phyloP scores from a whole-genome alignment of 2,329 filamentous ascomycete species.

The Allantophomopsis lycopodina region DNA sequence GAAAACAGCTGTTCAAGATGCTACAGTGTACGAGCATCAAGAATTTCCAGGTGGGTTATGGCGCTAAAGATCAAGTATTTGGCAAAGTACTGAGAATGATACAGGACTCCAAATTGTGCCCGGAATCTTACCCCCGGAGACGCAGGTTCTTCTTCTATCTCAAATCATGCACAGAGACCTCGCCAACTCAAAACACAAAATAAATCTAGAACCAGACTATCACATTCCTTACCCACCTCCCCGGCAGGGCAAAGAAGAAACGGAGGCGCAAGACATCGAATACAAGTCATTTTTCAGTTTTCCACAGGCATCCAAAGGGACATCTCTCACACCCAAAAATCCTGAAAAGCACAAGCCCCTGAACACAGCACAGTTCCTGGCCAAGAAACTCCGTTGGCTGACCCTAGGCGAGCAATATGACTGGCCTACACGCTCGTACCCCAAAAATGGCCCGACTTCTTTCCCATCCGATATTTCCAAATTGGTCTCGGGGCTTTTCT shows the following conservation, averaged over 20 bases:
- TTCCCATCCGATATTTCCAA: conserved; percentile 64
- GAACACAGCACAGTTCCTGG: conserved; percentile 55
- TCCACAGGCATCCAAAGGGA: conserved; percentile 41
- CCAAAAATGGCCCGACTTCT: conserved; percentile 43
- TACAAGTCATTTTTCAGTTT: conserved; percentile 39
- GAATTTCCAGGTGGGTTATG: conserved; percentile 13
- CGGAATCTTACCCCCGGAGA: conserved; percentile 51
- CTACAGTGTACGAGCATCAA: conserved; percentile 16
- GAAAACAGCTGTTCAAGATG: conserved; percentile 5
- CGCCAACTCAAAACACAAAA: conserved; percentile 60
- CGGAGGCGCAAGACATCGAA: conserved; percentile 4
- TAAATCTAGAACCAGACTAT: conserved; percentile 79
- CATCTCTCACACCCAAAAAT: conserved; percentile 18
- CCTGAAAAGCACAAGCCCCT: conserved; percentile 60
- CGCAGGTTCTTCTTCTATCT: conserved; percentile 60
- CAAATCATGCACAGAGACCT: conserved; percentile 68
- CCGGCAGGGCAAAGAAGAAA: conserved; percentile 5
- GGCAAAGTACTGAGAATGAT: background rate
- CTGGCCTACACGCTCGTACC: conserved; percentile 80
- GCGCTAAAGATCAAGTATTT: background rate
- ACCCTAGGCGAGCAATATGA: conserved; percentile 92
- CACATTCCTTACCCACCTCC: conserved; percentile 40
- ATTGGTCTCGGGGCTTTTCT: conserved; percentile 60
- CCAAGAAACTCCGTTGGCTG: conserved; percentile 79
- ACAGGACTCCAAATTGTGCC: conserved; percentile 55